Conservation (phyloP, 2,329 filamentous ascomycete species). For the Fusarium austroafricanum region DNA sequence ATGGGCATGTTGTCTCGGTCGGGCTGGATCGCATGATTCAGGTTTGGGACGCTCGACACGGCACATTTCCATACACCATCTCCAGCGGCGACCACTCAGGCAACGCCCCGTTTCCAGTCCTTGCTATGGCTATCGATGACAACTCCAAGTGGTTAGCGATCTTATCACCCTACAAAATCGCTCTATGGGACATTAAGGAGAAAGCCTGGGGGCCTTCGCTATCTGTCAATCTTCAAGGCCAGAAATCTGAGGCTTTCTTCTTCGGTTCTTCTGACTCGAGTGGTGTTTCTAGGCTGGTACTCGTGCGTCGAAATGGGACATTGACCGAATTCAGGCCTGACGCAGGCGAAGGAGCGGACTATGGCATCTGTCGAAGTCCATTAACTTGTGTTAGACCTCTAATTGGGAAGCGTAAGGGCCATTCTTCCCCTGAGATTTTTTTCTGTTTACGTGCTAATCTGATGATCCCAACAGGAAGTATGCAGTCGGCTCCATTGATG, state of each 20-base stretch:
- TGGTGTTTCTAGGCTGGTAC: constrained; percentile 61
- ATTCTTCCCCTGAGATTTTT: not conserved
- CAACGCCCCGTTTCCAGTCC: constrained; percentile 66
- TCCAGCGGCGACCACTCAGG: constrained; percentile 55
- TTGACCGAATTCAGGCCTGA: constrained; percentile 68
- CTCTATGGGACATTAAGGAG: constrained; percentile 72
- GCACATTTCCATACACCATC: constrained; percentile 56
- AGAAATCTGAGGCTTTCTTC: constrained; percentile 71
- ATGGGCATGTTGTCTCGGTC: constrained; percentile 75
- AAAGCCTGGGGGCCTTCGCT: constrained; percentile 67
- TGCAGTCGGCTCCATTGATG: constrained; percentile 23
- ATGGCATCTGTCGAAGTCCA: constrained; percentile 63
- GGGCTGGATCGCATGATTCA: constrained; percentile 76
- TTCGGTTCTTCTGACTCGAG: constrained; percentile 62
- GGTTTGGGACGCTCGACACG: constrained; percentile 70
- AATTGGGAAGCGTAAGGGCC: constrained; percentile 57
- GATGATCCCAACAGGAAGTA: constrained; percentile 16
- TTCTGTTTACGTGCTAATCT: not conserved
- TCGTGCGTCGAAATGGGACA: constrained; percentile 73
- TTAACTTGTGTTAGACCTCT: constrained; percentile 63
- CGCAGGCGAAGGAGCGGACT: constrained; percentile 54
- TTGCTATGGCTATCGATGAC: constrained; percentile 73
- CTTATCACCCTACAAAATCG: constrained; percentile 67
- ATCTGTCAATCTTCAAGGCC: constrained; percentile 62
- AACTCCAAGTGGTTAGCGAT: constrained; percentile 74